phyloP scores from a whole-genome alignment of 768 basidiomycete species.

The Suillus clintonianus region DNA sequence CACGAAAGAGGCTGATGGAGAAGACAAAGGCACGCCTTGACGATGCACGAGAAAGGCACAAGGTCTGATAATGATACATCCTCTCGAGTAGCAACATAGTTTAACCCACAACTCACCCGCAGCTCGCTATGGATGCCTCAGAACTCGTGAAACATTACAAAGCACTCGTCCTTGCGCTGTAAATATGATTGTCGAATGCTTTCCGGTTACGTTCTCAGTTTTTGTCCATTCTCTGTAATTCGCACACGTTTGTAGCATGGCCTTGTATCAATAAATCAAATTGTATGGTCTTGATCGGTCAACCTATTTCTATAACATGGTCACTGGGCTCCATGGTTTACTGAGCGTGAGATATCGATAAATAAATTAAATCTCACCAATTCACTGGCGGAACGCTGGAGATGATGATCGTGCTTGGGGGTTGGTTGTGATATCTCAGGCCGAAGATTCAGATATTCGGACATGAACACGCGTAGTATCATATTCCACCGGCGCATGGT shows the following conservation, averaged over 20 bases:
- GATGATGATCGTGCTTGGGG: conserved; percentile 17
- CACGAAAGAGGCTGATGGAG: conserved; percentile 35
- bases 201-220: neutral
- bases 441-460: conserved; percentile 81
- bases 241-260: neutral
- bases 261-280: neutral
- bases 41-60: conserved; percentile 40
- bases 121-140: conserved; percentile 41
- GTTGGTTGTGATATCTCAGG: conserved; percentile 44
- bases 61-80: conserved; percentile 21
- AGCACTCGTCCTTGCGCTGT: conserved; percentile 28
- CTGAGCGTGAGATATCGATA: neutral
- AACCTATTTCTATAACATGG: neutral
- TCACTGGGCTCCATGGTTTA: conserved; percentile 2
- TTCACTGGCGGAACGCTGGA: conserved; percentile 44
- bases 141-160: conserved; percentile 45
- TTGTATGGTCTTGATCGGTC: neutral
- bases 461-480: conserved; percentile 81
- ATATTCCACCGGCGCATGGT: conserved; percentile 91
- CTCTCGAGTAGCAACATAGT: neutral
- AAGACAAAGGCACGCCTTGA: conserved; percentile 35
- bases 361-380: conserved; percentile 40
- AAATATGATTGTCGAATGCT: neutral
- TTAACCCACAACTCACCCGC: conserved; percentile 1
- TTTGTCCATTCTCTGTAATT: neutral